Percentiles rank a stretch among this genome's conserved stretches.
These are phyloP conservation scores for Viola odorata DNA, from an alignment of 345 rosid species.

Conservation along the genomic window DNA sequence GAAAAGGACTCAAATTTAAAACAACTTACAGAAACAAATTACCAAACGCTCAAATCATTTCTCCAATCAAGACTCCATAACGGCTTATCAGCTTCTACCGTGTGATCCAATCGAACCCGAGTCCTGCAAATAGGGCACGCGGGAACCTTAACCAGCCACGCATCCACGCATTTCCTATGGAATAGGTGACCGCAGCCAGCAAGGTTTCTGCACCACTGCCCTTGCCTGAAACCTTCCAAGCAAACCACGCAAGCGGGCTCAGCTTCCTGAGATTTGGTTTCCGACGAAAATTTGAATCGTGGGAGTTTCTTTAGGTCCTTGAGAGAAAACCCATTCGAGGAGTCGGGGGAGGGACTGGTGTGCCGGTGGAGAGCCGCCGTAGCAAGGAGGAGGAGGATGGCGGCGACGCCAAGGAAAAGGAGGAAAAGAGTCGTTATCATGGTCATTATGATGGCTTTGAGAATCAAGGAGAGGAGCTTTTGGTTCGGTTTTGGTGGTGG, in stretches of 20 bases:
- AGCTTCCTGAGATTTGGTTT: background rate
- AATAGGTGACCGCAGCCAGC: conserved; percentile 71
- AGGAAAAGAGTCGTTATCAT: conserved; percentile 55
- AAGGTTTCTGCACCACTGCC: conserved; percentile 79
- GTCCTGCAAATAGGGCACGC: conserved; percentile 75
- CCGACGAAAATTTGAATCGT: conserved; percentile 39
- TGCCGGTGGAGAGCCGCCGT: conserved; percentile 34
- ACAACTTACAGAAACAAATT: conserved; percentile 26
- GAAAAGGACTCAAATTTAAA: conserved; percentile 3
- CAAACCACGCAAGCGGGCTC: conserved; percentile 61
- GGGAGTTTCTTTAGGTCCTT: conserved; percentile 56
- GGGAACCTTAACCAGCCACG: conserved; percentile 65
- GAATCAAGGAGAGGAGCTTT: conserved; percentile 48
- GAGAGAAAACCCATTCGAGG: conserved; percentile 36
- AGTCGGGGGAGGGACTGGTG: conserved; percentile 26
- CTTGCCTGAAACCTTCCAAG: conserved; percentile 59
- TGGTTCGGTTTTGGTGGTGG: conserved; percentile 40
- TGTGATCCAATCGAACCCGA: conserved; percentile 24
- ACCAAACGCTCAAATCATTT: conserved; percentile 22
- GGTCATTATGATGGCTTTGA: conserved; percentile 64
- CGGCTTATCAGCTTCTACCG: conserved; percentile 20
- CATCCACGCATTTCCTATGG: conserved; percentile 73
- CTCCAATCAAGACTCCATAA: conserved; percentile 22
- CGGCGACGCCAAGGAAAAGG: conserved; percentile 48
- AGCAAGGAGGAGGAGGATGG: conserved; percentile 39